Conservation (phyloP, 352 stramenopile species). For the Globisporangium spinosum region DNA sequence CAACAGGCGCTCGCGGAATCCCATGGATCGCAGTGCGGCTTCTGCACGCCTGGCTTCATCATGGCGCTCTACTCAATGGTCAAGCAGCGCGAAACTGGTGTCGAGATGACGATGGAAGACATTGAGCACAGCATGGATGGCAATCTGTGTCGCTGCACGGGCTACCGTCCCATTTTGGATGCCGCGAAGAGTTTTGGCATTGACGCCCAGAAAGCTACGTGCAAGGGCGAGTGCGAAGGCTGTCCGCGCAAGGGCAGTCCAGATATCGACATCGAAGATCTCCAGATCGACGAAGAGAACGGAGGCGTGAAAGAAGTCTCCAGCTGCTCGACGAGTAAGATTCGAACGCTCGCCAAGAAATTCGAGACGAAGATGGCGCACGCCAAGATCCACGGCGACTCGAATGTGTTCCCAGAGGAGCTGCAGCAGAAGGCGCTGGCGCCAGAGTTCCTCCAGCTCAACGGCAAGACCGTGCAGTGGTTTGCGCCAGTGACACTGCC, state of each 20-base stretch:
- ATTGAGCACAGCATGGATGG: constrained; percentile 94
- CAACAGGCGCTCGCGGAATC: constrained; percentile 89
- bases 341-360: constrained; percentile 46
- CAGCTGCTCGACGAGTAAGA: constrained; percentile 70
- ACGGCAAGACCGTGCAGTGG: constrained; percentile 84
- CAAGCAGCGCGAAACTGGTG: constrained; percentile 65
- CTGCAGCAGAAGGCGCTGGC: constrained; percentile 48
- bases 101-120: constrained; percentile 75
- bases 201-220: constrained; percentile 54
- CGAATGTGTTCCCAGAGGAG: constrained; percentile 49
- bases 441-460: constrained; percentile 64
- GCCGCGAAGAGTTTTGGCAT: constrained; percentile 84
- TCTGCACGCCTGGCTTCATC: constrained; percentile 88
- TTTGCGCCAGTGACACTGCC: constrained; percentile 89
- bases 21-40: constrained; percentile 94
- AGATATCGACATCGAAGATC: constrained; percentile 53
- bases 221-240: constrained; percentile 56
- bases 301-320: constrained; percentile 34
- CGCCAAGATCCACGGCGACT: constrained; percentile 17
- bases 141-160: constrained; percentile 95
- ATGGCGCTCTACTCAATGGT: constrained; percentile 86
- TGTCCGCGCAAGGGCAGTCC: constrained; percentile 59
- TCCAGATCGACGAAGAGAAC: constrained; percentile 25
- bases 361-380: constrained; percentile 24
- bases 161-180: constrained; percentile 81